phyloP scores from a whole-genome alignment of 176 grass and related monocot species.

The Areca catechu region DNA sequence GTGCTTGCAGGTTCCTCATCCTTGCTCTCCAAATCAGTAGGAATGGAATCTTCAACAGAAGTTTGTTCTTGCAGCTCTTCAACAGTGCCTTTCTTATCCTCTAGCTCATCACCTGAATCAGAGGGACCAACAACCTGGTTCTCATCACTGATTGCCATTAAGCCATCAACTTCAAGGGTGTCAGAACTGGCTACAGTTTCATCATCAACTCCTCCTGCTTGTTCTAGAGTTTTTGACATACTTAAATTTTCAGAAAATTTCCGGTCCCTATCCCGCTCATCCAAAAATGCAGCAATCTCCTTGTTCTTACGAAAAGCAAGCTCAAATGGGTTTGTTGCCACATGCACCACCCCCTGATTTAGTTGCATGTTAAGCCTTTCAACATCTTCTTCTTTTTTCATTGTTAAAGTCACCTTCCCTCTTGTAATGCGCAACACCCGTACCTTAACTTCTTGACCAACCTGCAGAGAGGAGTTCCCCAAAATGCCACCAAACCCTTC shows the following conservation, averaged over 20 bases:
- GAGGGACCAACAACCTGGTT: not conserved
- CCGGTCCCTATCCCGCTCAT: constrained; percentile 36
- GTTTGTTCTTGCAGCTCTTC: constrained; percentile 8
- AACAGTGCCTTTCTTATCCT: constrained; percentile 16
- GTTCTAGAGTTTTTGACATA: not conserved
- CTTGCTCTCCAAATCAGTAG: constrained; percentile 2
- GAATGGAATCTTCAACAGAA: not conserved
- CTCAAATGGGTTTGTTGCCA: constrained; percentile 41
- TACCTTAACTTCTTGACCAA: constrained; percentile 57
- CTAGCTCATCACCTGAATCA: constrained; percentile 14
- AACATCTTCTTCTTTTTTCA: constrained; percentile 67
- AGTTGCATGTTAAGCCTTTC: constrained; percentile 48
- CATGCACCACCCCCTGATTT: constrained; percentile 41
- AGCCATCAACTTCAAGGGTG: constrained; percentile 3
- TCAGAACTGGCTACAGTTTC: constrained; percentile 3
- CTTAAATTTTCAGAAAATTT: not conserved
- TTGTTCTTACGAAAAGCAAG: constrained; percentile 61
- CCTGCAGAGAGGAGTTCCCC: constrained; percentile 47
- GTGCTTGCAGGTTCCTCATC: constrained; percentile 14
- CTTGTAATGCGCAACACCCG: constrained; percentile 52
- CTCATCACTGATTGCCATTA: constrained; percentile 7
- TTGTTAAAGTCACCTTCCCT: constrained; percentile 68
- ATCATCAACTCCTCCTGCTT: constrained; percentile 23
- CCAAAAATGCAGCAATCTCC: constrained; percentile 63
- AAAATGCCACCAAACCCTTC: constrained; percentile 51